Percentiles rank a stretch among this genome's conserved stretches.
Evolutionary conservation across 768 basidiomycete species (phyloP).

Genomic region (Rhizopogon roseolus): DNA sequence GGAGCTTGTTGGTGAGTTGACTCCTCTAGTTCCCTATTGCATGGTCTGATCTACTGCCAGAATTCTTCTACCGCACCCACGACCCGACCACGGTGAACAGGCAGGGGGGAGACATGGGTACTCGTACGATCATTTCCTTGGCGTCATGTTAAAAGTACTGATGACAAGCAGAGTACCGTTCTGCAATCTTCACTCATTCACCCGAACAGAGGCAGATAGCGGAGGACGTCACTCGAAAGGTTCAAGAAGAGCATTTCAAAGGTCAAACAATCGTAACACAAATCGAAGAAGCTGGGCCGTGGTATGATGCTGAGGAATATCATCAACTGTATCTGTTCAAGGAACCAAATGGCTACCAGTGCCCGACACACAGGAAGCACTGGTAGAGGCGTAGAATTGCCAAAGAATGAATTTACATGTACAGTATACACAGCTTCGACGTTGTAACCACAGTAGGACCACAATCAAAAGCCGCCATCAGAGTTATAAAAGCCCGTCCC

Average conservation of each 20-base stretch:
- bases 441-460: neutral
- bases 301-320: conserved; percentile 84
- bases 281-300: conserved; percentile 62
- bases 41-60: conserved; percentile 28
- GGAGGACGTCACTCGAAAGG: conserved; percentile 71
- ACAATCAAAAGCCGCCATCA: conserved; percentile 40
- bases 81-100: conserved; percentile 82
- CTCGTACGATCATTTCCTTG: conserved; percentile 46
- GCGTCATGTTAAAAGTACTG: neutral
- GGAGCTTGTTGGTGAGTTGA: conserved; percentile 77
- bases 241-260: conserved; percentile 80
- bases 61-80: conserved; percentile 94
- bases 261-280: conserved; percentile 74
- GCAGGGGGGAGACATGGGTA: conserved; percentile 75
- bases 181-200: conserved; percentile 80
- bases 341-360: conserved; percentile 87
- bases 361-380: conserved; percentile 80
- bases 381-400: conserved; percentile 46
- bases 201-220: conserved; percentile 72
- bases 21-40: neutral
- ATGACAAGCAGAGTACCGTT: conserved; percentile 72
- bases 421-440: neutral
- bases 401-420: neutral
- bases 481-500: conserved; percentile 52
- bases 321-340: conserved; percentile 78